phyloP scores from a whole-genome alignment of 768 basidiomycete genomes.

The Suillus alpinus region DNA sequence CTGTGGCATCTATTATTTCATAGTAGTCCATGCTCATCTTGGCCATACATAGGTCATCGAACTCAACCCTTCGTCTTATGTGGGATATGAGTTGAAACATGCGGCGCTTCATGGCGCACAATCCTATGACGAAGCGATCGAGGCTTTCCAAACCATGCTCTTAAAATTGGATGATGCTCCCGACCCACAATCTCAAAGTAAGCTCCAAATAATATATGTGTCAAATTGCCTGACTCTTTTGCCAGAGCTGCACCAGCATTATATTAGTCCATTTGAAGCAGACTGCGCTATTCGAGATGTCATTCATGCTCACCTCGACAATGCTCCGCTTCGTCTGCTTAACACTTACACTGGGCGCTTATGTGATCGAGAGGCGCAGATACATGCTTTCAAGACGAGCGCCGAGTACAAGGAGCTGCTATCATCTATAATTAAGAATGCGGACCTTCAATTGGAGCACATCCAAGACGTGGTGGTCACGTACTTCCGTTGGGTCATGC shows the following conservation, averaged over 20 bases:
- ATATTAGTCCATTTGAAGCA: background rate
- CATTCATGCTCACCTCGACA: background rate
- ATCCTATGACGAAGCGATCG: background rate
- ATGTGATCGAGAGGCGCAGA: background rate
- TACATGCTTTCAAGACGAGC: background rate
- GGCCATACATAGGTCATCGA: background rate
- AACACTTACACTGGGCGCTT: background rate
- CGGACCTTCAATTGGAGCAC: background rate
- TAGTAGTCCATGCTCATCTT: background rate
- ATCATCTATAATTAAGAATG: background rate
- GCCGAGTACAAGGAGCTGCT: background rate
- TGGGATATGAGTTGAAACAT: background rate
- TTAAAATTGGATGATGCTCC: background rate
- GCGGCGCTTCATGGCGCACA: background rate
- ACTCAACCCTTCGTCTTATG: background rate
- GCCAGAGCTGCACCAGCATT: background rate
- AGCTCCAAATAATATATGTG: background rate
- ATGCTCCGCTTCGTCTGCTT: background rate
- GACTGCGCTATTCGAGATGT: background rate
- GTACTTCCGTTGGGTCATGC: slow-evolving; percentile 26
- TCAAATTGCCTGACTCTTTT: background rate
- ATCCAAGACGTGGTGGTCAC: slow-evolving; percentile 11
- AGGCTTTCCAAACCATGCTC: background rate
- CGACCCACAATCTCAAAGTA: background rate
- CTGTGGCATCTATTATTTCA: background rate